Evolutionary conservation across 2,329 filamentous ascomycete genomes (phyloP).

Genomic region (Colletotrichum abscissum): DNA sequence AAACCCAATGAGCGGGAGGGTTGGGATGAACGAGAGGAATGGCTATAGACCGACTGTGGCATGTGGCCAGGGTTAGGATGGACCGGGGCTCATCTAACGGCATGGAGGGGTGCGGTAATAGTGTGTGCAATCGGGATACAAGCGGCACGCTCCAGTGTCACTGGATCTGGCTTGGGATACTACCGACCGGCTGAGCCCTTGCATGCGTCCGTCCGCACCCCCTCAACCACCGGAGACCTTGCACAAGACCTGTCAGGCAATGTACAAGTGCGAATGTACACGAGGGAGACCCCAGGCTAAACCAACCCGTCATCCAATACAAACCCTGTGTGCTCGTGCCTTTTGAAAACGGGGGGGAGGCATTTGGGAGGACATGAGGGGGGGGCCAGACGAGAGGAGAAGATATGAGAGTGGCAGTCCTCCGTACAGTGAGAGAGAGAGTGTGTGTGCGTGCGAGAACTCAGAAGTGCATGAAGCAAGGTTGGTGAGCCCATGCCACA

Average conservation of each 20-base stretch:
- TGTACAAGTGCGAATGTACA: conserved; percentile 7
- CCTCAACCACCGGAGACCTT: neutral
- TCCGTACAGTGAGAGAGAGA: neutral
- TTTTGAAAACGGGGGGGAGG: neutral
- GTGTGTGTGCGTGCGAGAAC: neutral
- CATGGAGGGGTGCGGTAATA: conserved; percentile 34
- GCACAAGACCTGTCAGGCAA: conserved; percentile 31
- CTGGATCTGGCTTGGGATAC: conserved; percentile 34
- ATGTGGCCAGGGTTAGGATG: conserved; percentile 33
- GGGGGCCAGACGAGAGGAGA: neutral
- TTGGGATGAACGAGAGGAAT: conserved; percentile 31
- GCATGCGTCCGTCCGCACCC: conserved; percentile 33
- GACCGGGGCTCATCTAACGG: conserved; percentile 32
- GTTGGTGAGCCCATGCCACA: neutral
- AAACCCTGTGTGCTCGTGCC: neutral
- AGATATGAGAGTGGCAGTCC: neutral
- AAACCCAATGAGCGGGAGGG: conserved; percentile 31
- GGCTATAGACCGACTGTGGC: conserved; percentile 25
- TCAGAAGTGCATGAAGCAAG: neutral
- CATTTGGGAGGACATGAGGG: neutral
- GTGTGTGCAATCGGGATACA: conserved; percentile 34
- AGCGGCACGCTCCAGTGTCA: conserved; percentile 32
- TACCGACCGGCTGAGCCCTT: conserved; percentile 37
- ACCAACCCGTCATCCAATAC: neutral
- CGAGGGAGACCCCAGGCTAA: neutral